Evolutionary conservation across 768 basidiomycete genomes (phyloP), one percentile per base, ranked within the genome.

Genomic region (Tylopilus intermedius): DNA sequence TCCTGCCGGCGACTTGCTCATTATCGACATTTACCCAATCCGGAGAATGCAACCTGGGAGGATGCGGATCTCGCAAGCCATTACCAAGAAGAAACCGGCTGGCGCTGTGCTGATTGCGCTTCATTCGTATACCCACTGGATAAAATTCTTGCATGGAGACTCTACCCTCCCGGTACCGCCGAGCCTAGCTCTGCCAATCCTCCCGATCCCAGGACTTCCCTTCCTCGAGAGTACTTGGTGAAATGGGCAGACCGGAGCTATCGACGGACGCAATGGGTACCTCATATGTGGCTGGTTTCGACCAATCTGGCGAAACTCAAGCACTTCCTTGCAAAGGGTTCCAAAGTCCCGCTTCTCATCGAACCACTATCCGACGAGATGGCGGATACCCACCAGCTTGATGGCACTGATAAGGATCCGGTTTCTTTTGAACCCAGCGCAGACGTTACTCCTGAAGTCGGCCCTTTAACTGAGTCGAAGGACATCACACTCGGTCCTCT

Each of bases 191-290:
- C 60, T 27, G 62, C 71, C 7, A 71, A 77, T 48, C 60, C 70
- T 2, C 73, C 79, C 0, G 70, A 81, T 57, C 75, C 75, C 66
- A 93, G 84, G 65, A 66, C 73, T 24, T 60, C 72, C 32, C 75
- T 94, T 14, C 90, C 90, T n/a, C 74, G 94, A 41, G 91, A 95
- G 68, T 97, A 97, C 66, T 81, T 97, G 11, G 82, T 97, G 50
- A 97, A 97, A 67, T 97, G 93, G 92, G 68, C 69, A 8, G 82
- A 77, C 38, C 73, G 86, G 42, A 90, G 92, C 58, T 97, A 89
- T 67, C 75, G 88, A 49, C 80, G 86, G 40, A 72, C 80, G 10
- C 79, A 87, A 66, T 97, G 94, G 94, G 92, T 96, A 2, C 88
- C 92, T 29, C 94, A 97, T 61, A 83, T 87, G 75, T 97, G 92